Percentiles rank a stretch among this genome's conserved stretches.
Evolutionary conservation across 345 rosid genomes (phyloP).

Genomic region (Eucalyptus cloeziana): DNA sequence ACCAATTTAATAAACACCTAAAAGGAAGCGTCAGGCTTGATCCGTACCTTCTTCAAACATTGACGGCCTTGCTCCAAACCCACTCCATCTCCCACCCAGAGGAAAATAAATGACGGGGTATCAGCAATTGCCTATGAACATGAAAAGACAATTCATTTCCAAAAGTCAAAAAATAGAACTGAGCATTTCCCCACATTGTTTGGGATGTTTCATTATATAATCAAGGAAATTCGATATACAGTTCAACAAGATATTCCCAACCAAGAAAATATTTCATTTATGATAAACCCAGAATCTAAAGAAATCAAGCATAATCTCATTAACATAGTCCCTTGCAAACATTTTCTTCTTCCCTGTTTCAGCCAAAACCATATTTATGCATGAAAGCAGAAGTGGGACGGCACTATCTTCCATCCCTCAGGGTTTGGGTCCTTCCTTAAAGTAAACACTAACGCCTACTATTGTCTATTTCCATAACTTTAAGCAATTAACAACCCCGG

Average conservation of each 20-base stretch:
- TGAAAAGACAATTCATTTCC: background rate
- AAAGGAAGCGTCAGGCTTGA: background rate
- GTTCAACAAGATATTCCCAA: background rate
- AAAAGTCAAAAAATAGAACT: background rate
- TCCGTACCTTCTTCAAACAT: conserved; percentile 80
- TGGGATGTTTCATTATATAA: background rate
- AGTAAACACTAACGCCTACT: background rate
- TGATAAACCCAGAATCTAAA: background rate
- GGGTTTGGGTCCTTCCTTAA: background rate
- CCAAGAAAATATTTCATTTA: background rate
- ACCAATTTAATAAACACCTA: background rate
- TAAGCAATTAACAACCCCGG: background rate
- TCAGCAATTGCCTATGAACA: conserved; percentile 83
- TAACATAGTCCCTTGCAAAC: background rate
- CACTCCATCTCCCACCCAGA: conserved; percentile 98
- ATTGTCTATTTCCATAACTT: background rate
- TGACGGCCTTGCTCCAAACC: conserved; percentile 99
- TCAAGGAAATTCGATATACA: background rate
- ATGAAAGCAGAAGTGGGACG: background rate
- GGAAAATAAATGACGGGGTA: conserved; percentile 95
- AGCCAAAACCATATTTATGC: background rate
- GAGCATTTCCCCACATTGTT: background rate
- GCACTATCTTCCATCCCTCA: background rate
- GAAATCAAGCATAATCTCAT: background rate
- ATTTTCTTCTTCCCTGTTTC: background rate